Base-by-base conservation (phyloP, 768 basidiomycete species). In the Lyophyllum semitale region DNA sequence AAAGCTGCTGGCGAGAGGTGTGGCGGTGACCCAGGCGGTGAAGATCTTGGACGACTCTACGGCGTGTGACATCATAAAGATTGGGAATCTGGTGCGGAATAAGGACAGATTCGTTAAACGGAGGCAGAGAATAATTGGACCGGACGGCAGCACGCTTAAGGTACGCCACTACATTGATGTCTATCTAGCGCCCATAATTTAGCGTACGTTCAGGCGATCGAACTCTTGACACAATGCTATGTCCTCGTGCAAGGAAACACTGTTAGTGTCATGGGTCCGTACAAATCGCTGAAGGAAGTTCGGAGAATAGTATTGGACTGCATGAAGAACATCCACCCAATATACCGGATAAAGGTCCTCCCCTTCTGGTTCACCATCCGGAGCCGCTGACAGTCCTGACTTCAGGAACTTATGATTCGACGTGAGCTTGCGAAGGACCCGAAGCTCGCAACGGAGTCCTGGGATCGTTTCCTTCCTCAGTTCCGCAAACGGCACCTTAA, bases 291-390 rank as follows among this genome's bases (percentile, higher is more conserved):
- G 18, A 98, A 98, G 70, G 97, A 99, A 72, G 96, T 99, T 11
- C 82, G 97, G 54, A 76, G 95, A 62, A 98, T 98, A 58, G 84
- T 99, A n/a, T 71, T 98, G 38, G 97, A 99, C 67, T 99, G 97
- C 76, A 98, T 99, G 97, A 95, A 89, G 75, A 99, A 99, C 68
- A 90, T 98, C 51, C 97, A 99, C 67, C 97, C 97, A 1, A 98
- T 99, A 67, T 99, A 99, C 69, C 88, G 95, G 63, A 99, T 99
- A 73, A 99, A 99, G 73, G 95, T 92, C 26, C 17, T 11, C 18
- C 27, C 63, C 59, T 42, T 27, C 27, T 40, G 27, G 25, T 20
- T 35, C 27, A 5, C n/a, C 29, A 17, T 12, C 15, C 13, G 29
- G 11, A 32, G 9, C 17, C 26, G 42, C 38, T 47, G 27, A 53